Conservation (phyloP, 345 rosid species). For the Odontarrhena argentea region DNA sequence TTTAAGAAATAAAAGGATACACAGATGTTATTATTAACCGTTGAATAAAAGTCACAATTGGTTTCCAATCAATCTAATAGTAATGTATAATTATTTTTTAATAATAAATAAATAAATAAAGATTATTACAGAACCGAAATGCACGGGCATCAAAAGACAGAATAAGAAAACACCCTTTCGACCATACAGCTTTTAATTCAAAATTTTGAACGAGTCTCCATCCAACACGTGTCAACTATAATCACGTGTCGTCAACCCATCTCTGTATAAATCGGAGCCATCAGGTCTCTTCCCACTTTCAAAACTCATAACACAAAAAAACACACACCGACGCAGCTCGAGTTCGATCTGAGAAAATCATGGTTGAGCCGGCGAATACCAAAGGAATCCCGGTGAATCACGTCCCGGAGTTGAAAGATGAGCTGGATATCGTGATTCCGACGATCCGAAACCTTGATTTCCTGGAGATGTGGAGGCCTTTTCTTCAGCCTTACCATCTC, state of each 20-base stretch:
- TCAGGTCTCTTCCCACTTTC: background rate
- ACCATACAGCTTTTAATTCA: conserved; percentile 22
- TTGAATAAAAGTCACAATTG: background rate
- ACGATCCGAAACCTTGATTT: conserved; percentile 92
- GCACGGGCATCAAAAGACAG: conserved; percentile 19
- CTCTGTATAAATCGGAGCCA: conserved; percentile 31
- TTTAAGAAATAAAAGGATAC: too few relatives aligned
- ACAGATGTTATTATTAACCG: background rate
- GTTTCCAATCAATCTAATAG: background rate
- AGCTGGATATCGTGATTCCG: conserved; percentile 92
- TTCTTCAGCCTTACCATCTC: conserved; percentile 87
- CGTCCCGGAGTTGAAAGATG: conserved; percentile 63
- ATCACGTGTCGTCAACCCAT: conserved; percentile 28
- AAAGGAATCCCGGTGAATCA: conserved; percentile 45
- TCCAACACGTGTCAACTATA: background rate
- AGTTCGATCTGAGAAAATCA: background rate
- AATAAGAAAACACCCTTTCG: conserved; percentile 11
- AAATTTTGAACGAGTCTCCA: background rate
- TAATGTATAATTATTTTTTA: too few relatives aligned
- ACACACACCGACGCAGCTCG: background rate
- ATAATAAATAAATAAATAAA: background rate
- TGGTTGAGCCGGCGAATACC: conserved; percentile 62
- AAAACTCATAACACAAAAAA: background rate
- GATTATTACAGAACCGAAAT: conserved; percentile 22
- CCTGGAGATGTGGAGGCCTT: conserved; percentile 99